Evolutionary conservation across 805 yeast genomes (phyloP).

Genomic region (Candida patagonica): DNA sequence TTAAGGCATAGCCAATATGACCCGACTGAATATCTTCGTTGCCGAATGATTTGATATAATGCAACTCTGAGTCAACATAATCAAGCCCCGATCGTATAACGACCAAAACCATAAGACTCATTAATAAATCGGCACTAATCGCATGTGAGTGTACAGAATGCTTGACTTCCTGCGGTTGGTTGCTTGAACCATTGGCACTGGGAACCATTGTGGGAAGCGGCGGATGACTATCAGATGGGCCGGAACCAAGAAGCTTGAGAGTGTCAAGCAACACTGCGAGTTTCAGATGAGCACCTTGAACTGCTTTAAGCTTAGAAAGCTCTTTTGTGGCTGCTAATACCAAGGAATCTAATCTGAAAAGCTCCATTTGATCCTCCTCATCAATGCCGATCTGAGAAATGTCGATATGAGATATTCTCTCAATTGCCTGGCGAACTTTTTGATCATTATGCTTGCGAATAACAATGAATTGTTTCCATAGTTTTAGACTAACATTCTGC

Average conservation of each 20-base stretch:
- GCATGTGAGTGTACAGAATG: slow-evolving; percentile 11
- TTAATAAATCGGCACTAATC: slow-evolving; percentile 73
- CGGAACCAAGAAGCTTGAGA: slow-evolving; percentile 34
- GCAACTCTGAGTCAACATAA: slow-evolving; percentile 52
- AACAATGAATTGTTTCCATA: slow-evolving; percentile 45
- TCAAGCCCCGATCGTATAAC: slow-evolving; percentile 52
- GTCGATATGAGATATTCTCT: slow-evolving; percentile 27
- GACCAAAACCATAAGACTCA: slow-evolving; percentile 64
- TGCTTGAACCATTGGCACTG: neutral
- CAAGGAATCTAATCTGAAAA: slow-evolving; percentile 32
- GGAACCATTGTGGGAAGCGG: neutral
- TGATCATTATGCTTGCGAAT: slow-evolving; percentile 23
- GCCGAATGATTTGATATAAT: slow-evolving; percentile 56
- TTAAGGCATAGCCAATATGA: slow-evolving; percentile 61
- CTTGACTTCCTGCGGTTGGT: neutral
- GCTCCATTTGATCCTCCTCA: slow-evolving; percentile 19
- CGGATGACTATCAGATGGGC: slow-evolving; percentile 8
- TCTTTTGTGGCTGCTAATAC: slow-evolving; percentile 43
- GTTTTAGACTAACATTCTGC: slow-evolving; percentile 49
- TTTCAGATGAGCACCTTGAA: slow-evolving; percentile 22
- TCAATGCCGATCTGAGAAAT: slow-evolving; percentile 37
- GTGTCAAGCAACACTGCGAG: slow-evolving; percentile 37
- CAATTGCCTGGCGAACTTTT: slow-evolving; percentile 18
- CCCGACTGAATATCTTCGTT: slow-evolving; percentile 45
- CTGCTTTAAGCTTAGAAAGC: slow-evolving; percentile 36